Evolutionary conservation across 2,329 filamentous ascomycete genomes (phyloP), one percentile per base, ranked within the genome.

Genomic region (Epichloe bromicola): DNA sequence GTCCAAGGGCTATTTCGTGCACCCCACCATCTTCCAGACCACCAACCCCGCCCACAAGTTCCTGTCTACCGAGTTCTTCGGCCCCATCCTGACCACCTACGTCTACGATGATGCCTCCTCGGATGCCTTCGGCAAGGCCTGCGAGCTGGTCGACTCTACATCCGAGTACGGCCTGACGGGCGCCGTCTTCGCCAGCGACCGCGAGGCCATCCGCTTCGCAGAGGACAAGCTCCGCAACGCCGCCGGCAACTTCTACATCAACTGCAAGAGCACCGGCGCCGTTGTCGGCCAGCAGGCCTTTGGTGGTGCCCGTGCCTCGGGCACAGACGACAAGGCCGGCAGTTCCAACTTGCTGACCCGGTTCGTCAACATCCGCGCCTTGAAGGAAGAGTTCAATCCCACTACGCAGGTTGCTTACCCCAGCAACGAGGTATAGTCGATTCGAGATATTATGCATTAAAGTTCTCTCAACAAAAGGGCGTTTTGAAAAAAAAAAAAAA

Each of bases 211-310:
- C 53, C 76, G 82, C 23, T 74, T 74, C 51, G 86, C 85, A 0
- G 85, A 89, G 66, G 79, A 88, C 58, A 76, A 74, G 54, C 73
- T 91, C 49, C 74, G 85, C 56, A 81, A 89, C 63, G 72, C 83
- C 0, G 86, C 86, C 0, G 86, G 86, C 41, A 91, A 91, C 72
- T 90, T 90, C 65, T 91, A 91, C 70, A 75, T 91, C 69, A 91
- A 90, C 71, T 86, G 83, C 73, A 90, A 90, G 77, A 83, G 79
- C 66, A 86, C 83, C 2, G 83, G 82, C 39, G 82, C 83, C 15
- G 81, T 87, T 23, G 82, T 86, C 7, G 83, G 82, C 14, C 83
- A 86, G 69, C 83, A 86, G 70, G 79, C 83, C 4, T 86, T 86
- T 63, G 83, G 83, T 20, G 83, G 83, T 49, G 76, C 80, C 12